phyloP scores from a whole-genome alignment of 2,329 filamentous ascomycete species.

The Harringtonia aguacate region DNA sequence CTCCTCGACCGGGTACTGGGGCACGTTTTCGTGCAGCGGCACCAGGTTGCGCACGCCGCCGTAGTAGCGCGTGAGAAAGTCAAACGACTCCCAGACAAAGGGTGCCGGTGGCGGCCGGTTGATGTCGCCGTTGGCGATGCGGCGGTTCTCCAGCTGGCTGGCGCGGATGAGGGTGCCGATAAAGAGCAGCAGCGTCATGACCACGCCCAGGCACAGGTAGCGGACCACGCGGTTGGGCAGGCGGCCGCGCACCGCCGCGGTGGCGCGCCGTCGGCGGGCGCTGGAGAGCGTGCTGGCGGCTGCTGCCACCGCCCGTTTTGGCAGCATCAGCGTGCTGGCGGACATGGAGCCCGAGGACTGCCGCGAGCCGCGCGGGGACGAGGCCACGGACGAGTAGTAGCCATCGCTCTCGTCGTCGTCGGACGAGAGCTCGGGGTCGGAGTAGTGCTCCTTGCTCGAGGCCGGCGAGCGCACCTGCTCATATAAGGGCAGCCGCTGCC shows the following conservation, averaged over 20 bases:
- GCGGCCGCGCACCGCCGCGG: constrained; percentile 22
- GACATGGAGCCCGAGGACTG: constrained; percentile 34
- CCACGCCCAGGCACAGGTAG: constrained; percentile 71
- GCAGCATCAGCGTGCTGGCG: constrained; percentile 32
- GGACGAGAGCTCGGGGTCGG: constrained; percentile 36
- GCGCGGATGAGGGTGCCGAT: constrained; percentile 65
- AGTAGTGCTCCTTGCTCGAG: constrained; percentile 38
- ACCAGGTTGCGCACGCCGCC: constrained; percentile 71
- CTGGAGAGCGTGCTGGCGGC: constrained; percentile 5
- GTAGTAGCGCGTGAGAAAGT: constrained; percentile 80
- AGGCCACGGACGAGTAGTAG: constrained; percentile 24
- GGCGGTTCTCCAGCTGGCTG: constrained; percentile 59
- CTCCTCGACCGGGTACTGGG: constrained; percentile 67
- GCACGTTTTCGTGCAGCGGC: constrained; percentile 51
- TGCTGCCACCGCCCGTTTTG: constrained; percentile 23
- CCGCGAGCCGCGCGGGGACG: constrained; percentile 41
- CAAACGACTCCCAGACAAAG: constrained; percentile 72
- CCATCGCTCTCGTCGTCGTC: constrained; percentile 30
- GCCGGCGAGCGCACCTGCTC: constrained; percentile 27
- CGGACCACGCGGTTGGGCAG: constrained; percentile 64
- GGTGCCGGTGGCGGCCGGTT: constrained; percentile 53
- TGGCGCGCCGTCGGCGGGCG: not conserved
- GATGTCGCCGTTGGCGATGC: constrained; percentile 43
- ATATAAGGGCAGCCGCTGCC: constrained; percentile 37
- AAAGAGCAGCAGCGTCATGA: constrained; percentile 64